phyloP scores from a whole-genome alignment of 2,329 filamentous ascomycete species.

The Monilinia aucupariae region DNA sequence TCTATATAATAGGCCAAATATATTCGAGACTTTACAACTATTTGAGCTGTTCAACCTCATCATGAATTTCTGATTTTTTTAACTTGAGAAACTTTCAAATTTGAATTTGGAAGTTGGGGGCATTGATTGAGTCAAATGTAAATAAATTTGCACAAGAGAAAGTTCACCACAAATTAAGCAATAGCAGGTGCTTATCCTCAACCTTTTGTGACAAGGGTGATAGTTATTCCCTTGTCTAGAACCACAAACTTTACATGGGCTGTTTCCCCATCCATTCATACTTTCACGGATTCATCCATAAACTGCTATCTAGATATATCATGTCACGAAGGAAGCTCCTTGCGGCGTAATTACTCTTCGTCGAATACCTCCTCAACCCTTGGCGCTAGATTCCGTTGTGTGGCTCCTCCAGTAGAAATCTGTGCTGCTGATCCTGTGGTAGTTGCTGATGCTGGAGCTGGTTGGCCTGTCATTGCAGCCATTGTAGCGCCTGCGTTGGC shows the following conservation, averaged over 20 bases:
- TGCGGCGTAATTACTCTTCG: conserved; percentile 27
- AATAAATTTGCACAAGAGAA: not conserved
- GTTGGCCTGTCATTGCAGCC: conserved; percentile 35
- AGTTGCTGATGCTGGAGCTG: conserved; percentile 33
- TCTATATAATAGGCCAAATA: too few species aligned
- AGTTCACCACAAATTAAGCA: not conserved
- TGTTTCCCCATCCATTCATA: not conserved
- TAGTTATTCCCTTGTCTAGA: not conserved
- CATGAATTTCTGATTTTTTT: too few species aligned
- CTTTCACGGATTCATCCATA: not conserved
- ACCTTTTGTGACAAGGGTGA: not conserved
- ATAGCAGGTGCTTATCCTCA: not conserved
- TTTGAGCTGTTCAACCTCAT: too few species aligned
- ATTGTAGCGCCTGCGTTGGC: conserved; percentile 30
- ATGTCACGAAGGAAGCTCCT: not conserved
- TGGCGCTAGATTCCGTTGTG: conserved; percentile 40
- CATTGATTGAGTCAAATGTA: not conserved
- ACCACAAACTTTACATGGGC: not conserved
- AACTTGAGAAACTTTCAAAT: not conserved
- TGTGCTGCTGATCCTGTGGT: conserved; percentile 37
- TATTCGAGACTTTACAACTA: too few species aligned
- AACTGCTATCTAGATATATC: not conserved
- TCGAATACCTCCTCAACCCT: conserved; percentile 42
- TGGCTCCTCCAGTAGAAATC: conserved; percentile 34
- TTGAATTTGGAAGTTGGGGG: not conserved